Conservation (phyloP, 108 stramenopile species). For the Conticribra guillardii region DNA sequence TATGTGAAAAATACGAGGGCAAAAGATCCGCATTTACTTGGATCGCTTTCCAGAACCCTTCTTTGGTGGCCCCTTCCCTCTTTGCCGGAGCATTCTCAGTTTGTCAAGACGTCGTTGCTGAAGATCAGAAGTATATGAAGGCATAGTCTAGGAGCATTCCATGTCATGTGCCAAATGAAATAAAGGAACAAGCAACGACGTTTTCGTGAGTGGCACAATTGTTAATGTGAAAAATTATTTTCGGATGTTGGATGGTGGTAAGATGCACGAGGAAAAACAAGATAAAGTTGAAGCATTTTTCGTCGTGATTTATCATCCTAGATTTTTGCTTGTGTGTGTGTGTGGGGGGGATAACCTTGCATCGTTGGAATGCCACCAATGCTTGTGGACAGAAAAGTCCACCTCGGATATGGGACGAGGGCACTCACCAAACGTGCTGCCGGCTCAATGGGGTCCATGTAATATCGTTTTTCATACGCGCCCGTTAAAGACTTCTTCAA, state of each 20-base stretch:
- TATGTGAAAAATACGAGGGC: too few relatives aligned
- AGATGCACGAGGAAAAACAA: too few relatives aligned
- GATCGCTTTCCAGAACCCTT: conserved; percentile 83
- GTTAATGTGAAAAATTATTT: conserved; percentile 3
- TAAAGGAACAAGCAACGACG: not conserved
- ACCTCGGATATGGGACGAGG: not conserved
- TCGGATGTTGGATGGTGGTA: too few relatives aligned
- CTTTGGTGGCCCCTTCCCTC: conserved; percentile 91
- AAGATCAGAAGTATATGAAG: conserved; percentile 62
- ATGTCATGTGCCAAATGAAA: conserved; percentile 22
- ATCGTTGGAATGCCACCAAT: not conserved
- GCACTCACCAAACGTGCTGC: conserved; percentile 71
- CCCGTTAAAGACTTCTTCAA: conserved; percentile 70
- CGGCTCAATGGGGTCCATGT: conserved; percentile 74
- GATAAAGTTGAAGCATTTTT: too few relatives aligned
- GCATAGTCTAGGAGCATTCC: conserved; percentile 30
- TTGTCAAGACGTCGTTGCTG: conserved; percentile 74
- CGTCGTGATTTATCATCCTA: too few relatives aligned
- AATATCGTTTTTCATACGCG: conserved; percentile 72
- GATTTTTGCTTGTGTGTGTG: too few relatives aligned
- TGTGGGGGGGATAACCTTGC: not conserved
- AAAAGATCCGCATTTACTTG: too few relatives aligned
- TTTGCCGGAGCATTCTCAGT: conserved; percentile 61
- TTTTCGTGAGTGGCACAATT: not conserved
- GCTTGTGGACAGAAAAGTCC: not conserved